Percentiles rank a stretch among this genome's conserved stretches.
phyloP scores from a whole-genome alignment of 441 rosid species.

The Adansonia gregorii region DNA sequence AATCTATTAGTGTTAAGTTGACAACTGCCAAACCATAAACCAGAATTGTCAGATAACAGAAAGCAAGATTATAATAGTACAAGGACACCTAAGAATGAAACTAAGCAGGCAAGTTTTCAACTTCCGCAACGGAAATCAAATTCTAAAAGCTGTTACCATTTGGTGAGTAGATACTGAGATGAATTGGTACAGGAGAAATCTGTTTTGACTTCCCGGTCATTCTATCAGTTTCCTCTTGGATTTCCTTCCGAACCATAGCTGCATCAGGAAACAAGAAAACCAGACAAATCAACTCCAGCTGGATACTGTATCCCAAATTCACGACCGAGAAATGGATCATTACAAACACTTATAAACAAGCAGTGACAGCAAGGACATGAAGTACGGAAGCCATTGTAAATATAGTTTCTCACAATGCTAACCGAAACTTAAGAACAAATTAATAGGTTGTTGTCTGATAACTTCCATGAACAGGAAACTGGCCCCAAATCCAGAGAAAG shows the following conservation, averaged over 20 bases:
- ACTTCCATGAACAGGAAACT: constrained; percentile 1
- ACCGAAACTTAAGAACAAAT: constrained; percentile 9
- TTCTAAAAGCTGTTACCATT: constrained; percentile 49
- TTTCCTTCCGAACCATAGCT: constrained; percentile 79
- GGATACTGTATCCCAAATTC: neutral
- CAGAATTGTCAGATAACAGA: constrained; percentile 13
- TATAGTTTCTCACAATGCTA: neutral
- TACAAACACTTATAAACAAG: neutral
- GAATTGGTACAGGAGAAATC: constrained; percentile 80
- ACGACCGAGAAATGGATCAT: neutral
- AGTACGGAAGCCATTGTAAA: neutral
- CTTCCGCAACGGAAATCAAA: constrained; percentile 16
- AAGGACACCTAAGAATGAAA: neutral
- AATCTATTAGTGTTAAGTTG: constrained; percentile 77
- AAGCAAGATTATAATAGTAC: neutral
- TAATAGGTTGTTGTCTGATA: neutral
- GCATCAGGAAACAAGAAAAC: constrained; percentile 33
- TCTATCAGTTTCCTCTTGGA: constrained; percentile 85
- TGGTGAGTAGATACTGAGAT: constrained; percentile 80
- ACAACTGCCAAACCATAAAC: constrained; percentile 54
- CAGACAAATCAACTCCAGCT: constrained; percentile 11
- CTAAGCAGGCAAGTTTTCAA: neutral
- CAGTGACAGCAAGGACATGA: neutral
- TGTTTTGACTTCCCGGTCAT: constrained; percentile 76
- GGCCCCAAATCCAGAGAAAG: neutral